Evolutionary conservation across 1,284 basidiomycete genomes (phyloP).

Genomic region (Sporisorium sorghi): DNA sequence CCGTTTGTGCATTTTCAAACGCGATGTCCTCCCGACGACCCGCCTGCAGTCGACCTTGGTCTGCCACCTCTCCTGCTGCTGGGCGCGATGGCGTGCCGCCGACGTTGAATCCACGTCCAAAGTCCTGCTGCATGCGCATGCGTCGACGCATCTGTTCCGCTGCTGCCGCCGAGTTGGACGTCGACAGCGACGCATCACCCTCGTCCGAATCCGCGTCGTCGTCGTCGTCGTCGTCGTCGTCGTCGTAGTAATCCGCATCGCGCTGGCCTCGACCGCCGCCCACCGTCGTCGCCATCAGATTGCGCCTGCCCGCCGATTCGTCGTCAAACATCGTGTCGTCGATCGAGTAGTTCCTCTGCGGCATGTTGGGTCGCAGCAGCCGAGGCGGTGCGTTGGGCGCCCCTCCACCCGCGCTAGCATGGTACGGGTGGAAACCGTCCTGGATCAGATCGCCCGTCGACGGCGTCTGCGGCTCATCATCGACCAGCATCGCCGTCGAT

Average conservation of each 20-base stretch:
- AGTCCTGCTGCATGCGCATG: slow-evolving; percentile 44
- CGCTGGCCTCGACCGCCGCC: slow-evolving; percentile 7
- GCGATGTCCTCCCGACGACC: slow-evolving; percentile 27
- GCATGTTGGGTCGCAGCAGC: slow-evolving; percentile 39
- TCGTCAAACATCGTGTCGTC: slow-evolving; percentile 52
- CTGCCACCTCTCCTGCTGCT: neutral
- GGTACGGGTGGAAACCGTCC: slow-evolving; percentile 44
- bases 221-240: slow-evolving; percentile 26
- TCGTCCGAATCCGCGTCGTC: slow-evolving; percentile 18
- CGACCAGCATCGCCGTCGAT: slow-evolving; percentile 18
- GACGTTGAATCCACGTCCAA: slow-evolving; percentile 17
- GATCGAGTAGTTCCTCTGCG: slow-evolving; percentile 45
- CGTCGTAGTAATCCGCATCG: slow-evolving; percentile 33
- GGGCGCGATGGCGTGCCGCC: slow-evolving; percentile 21
- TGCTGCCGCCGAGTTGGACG: slow-evolving; percentile 30
- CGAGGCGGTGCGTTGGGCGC: slow-evolving; percentile 46
- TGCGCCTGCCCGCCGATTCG: slow-evolving; percentile 39
- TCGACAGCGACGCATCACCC: neutral
- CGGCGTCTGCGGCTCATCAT: slow-evolving; percentile 51
- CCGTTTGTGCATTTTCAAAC: slow-evolving; percentile 35
- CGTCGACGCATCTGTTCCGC: slow-evolving; percentile 33
- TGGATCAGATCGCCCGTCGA: slow-evolving; percentile 40
- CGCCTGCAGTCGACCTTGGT: slow-evolving; percentile 11
- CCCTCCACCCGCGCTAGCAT: slow-evolving; percentile 17
- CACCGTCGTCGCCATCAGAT: slow-evolving; percentile 31